A percentile compares a stretch with the other conserved stretches of the same genome.
phyloP scores from a whole-genome alignment of 371 early-diverging fungal genomes.

The Rhizopus arrhizus region DNA sequence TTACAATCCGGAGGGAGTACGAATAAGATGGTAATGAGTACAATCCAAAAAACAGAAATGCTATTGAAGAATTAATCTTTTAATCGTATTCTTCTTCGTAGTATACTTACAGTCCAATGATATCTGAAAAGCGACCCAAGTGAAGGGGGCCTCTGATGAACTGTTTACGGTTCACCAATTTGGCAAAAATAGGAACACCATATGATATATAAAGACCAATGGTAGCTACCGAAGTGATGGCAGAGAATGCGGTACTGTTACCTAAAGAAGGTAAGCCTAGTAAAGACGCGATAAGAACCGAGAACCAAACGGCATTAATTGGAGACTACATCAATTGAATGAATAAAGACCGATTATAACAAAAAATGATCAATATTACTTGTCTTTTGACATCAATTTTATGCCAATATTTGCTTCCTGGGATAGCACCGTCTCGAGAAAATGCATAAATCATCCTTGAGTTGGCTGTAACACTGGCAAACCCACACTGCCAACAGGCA shows the following conservation, averaged over 20 bases:
- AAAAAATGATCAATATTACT: constrained; percentile 44
- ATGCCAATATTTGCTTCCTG: constrained; percentile 50
- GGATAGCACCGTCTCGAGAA: constrained; percentile 73
- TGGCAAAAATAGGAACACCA: constrained; percentile 43
- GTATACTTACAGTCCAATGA: constrained; percentile 32
- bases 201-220: constrained; percentile 72
- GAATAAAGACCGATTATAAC: constrained; percentile 17
- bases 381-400: constrained; percentile 34
- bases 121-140: constrained; percentile 45
- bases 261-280: constrained; percentile 49
- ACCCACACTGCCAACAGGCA: constrained; percentile 63
- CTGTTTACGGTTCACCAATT: constrained; percentile 23
- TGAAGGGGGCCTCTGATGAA: constrained; percentile 47
- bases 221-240: constrained; percentile 67
- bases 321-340: constrained; percentile 32
- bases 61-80: not conserved
- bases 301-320: constrained; percentile 59
- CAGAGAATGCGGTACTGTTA: constrained; percentile 53
- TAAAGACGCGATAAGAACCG: constrained; percentile 48
- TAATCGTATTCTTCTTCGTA: not conserved
- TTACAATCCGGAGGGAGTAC: constrained; percentile 51
- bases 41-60: constrained; percentile 52
- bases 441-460: constrained; percentile 77
- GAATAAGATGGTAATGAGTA: constrained; percentile 56
- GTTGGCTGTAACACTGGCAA: constrained; percentile 61